Conservation (phyloP, 2,329 filamentous ascomycete genomes). For the Epichloe sibirici region DNA sequence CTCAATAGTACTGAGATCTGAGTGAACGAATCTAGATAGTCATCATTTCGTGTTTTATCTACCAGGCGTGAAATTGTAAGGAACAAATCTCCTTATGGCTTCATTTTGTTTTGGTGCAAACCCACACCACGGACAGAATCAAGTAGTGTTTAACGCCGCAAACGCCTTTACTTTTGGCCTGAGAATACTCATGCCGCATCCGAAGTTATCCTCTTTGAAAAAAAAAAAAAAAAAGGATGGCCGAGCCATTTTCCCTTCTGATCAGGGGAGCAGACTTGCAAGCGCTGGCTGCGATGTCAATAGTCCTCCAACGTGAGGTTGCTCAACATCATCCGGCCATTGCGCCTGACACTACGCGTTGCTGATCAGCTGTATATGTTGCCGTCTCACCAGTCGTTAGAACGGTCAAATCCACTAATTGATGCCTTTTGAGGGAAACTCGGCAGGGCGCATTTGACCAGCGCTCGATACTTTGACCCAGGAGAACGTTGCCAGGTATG, state of each 20-base stretch:
- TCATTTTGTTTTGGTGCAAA: not conserved
- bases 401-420: conserved; percentile 6
- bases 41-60: not conserved
- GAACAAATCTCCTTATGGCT: not conserved
- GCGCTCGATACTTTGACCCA: conserved; percentile 63
- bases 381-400: not conserved
- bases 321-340: not conserved
- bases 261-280: not conserved
- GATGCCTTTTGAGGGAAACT: conserved; percentile 55
- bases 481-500: conserved; percentile 59
- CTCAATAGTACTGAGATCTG: not conserved
- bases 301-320: not conserved
- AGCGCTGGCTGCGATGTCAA: not conserved
- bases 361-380: not conserved
- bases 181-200: not conserved
- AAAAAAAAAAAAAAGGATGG: not conserved
- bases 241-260: not conserved
- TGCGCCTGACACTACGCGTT: not conserved
- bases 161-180: not conserved
- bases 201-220: not conserved
- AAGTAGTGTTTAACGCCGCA: not conserved
- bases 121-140: not conserved
- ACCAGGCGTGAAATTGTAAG: not conserved
- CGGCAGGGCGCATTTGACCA: conserved; percentile 54
- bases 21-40: not conserved